These are phyloP conservation scores for Paecilomyces sp. DNA, from an alignment of 2,329 filamentous ascomycete genomes.

Conservation along the genomic window DNA sequence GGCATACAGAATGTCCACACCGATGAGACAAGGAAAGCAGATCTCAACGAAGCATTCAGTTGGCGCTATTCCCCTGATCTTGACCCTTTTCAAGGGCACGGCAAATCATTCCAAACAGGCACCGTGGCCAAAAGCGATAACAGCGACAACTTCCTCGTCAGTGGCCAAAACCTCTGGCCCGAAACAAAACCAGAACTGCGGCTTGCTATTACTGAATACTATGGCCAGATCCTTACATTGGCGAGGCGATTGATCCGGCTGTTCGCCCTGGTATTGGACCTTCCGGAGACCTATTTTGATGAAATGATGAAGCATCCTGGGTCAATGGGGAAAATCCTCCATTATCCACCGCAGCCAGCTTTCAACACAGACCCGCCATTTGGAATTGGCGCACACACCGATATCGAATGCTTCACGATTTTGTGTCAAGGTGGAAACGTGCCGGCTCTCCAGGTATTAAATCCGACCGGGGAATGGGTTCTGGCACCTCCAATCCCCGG, in stretches of 20 bases:
- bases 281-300: slow-evolving; percentile 31
- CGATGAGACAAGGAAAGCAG: slow-evolving; percentile 1
- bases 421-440: slow-evolving; percentile 32
- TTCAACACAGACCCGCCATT: slow-evolving; percentile 23
- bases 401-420: slow-evolving; percentile 36
- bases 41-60: slow-evolving; percentile 9
- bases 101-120: neutral
- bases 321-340: slow-evolving; percentile 33
- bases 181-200: slow-evolving; percentile 4
- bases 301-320: slow-evolving; percentile 25
- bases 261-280: slow-evolving; percentile 18
- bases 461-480: slow-evolving; percentile 21
- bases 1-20: slow-evolving; percentile 3
- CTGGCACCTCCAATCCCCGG: slow-evolving; percentile 15
- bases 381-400: slow-evolving; percentile 36
- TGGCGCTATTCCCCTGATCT: slow-evolving; percentile 5
- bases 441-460: slow-evolving; percentile 26
- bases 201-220: slow-evolving; percentile 12
- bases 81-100: neutral
- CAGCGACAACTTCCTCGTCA: slow-evolving; percentile 1
- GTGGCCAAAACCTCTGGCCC: slow-evolving; percentile 4
- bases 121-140: neutral
- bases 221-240: slow-evolving; percentile 8
- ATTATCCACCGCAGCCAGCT: slow-evolving; percentile 32
- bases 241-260: slow-evolving; percentile 23